phyloP scores from a whole-genome alignment of 2,329 filamentous ascomycete genomes.

The Scytalidium lignicola region DNA sequence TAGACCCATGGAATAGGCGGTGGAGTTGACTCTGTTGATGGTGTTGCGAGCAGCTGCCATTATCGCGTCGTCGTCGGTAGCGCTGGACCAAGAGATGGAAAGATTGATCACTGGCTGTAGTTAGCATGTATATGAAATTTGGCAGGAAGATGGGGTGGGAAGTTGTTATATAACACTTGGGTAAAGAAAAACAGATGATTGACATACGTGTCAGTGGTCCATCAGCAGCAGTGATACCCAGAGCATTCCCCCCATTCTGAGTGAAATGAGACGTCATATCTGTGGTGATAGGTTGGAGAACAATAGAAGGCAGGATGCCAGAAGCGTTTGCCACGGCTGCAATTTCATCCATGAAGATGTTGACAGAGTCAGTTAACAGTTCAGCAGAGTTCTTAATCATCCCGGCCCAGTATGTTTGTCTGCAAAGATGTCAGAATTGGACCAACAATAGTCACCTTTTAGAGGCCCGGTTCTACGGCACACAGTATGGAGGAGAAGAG shows the following conservation, averaged over 20 bases:
- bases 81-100: conserved; percentile 22
- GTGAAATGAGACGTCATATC: conserved; percentile 30
- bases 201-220: conserved; percentile 7
- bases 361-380: conserved; percentile 11
- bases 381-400: conserved; percentile 7
- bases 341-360: conserved; percentile 17
- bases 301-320: conserved; percentile 8
- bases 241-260: conserved; percentile 28
- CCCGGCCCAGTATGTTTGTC: conserved; percentile 11
- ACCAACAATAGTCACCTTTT: no score
- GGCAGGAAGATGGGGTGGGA: conserved; percentile 14
- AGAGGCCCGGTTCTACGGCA: no score
- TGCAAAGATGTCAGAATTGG: neutral
- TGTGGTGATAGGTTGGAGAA: conserved; percentile 37
- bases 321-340: conserved; percentile 8
- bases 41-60: conserved; percentile 22
- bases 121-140: conserved; percentile 4
- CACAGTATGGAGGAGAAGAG: no score
- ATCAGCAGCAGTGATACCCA: conserved; percentile 12
- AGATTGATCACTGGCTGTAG: conserved; percentile 14
- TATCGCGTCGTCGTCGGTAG: conserved; percentile 30
- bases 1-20: conserved; percentile 27
- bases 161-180: conserved; percentile 18
- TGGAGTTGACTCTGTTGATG: conserved; percentile 21
- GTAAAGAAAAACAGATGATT: conserved; percentile 16